Evolutionary conservation across 306 rosid species (phyloP).

Genomic region (Cicer cuneatum): DNA sequence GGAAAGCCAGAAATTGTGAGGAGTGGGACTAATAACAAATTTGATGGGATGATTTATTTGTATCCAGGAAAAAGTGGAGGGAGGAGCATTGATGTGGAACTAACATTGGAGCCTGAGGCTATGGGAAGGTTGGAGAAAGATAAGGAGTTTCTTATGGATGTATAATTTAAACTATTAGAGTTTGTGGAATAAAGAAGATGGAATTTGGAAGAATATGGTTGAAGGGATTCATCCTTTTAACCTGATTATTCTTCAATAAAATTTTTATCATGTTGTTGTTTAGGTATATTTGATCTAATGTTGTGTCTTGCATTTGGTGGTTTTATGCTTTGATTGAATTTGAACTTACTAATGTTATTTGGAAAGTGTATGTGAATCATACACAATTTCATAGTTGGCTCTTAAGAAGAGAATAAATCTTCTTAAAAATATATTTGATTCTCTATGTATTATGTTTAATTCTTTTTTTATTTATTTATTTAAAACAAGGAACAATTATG

Average conservation of each 20-base stretch:
- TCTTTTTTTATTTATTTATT: too few relatives aligned
- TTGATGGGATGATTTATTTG: slow-evolving; percentile 89
- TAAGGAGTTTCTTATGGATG: slow-evolving; percentile 68
- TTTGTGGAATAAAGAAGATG: neutral
- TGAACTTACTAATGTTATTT: neutral
- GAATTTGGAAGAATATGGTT: neutral
- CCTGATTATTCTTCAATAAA: neutral
- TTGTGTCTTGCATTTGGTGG: neutral
- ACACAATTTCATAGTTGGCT: neutral
- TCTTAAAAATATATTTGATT: too few relatives aligned
- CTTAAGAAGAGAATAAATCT: too few relatives aligned
- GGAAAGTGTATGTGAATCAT: neutral
- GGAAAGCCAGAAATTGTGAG: slow-evolving; percentile 86
- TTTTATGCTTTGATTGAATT: neutral
- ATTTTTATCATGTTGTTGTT: neutral
- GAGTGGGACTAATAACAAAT: slow-evolving; percentile 87
- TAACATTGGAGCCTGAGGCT: slow-evolving; percentile 70
- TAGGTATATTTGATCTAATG: neutral
- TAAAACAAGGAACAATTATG: too few relatives aligned
- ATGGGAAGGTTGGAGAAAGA: slow-evolving; percentile 84
- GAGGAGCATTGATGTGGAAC: slow-evolving; percentile 89
- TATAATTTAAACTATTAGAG: slow-evolving; percentile 24
- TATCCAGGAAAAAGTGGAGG: slow-evolving; percentile 93
- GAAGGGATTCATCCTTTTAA: slow-evolving; percentile 5
- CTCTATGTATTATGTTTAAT: too few relatives aligned